Evolutionary conservation across 2,329 filamentous ascomycete species (phyloP), one percentile per base, ranked within the genome.

Genomic region (Gremmenia infestans): DNA sequence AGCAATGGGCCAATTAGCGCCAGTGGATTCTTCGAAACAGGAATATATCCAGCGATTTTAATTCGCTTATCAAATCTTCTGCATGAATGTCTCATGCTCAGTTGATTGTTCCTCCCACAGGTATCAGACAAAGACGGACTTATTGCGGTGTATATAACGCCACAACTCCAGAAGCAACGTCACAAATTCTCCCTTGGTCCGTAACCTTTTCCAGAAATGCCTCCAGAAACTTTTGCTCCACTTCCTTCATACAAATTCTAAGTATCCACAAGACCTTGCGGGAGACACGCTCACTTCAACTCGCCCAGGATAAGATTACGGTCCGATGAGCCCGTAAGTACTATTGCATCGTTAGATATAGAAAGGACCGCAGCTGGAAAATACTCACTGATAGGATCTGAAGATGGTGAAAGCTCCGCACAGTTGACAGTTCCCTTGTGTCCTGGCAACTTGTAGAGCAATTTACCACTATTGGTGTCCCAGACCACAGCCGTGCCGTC

Each of bases 341-440:
- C 91, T 96, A 48, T 2, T 46, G 22, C 4, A 51, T 36, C 57
- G 60, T 67, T 62, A 68, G 64, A 42, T 22, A 32, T 22, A 19
- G 46, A 32, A 22, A 5, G 39, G 54, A 17, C 46, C 49, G 46
- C 12, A 35, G 23, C 35, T 47, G 14, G 28, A 8, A 35, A 35
- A 60, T 37, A 85, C 90, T 85, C 81, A 96, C 92, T 81, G 59
- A 97, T 88, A 19, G 91, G 91, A 65, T 97, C 91, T 58, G 87
- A 83, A 40, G 82, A 82, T 4, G 93, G 91, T 49, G 90, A 87
- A 70, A 99, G 95, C 64, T 95, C 88, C 53, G 93, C 93, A 71
- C 93, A 91, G 70, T 97, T 99, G 51, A 97, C 94, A 0, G 89
- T 90, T 36, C 93, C 94, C 73, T 91, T 94, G 72, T 99, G 94